A percentile compares a stretch with the other conserved stretches of the same genome.
phyloP scores from a whole-genome alignment of 306 rosid species.

The Parietaria judaica region DNA sequence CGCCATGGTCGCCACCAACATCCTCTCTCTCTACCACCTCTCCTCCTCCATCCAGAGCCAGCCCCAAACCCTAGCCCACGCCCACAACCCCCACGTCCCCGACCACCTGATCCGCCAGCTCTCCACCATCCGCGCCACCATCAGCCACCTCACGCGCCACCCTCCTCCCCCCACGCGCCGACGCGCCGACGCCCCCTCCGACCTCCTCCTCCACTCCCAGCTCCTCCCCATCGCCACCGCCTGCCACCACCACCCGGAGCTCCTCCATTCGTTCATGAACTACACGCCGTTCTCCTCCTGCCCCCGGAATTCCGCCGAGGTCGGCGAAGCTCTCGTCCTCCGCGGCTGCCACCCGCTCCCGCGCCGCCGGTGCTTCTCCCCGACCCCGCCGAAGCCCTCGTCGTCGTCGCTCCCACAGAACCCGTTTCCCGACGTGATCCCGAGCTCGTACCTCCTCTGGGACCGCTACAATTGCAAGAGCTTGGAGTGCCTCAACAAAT shows the following conservation, averaged over 20 bases:
- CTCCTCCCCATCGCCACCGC: slow-evolving; percentile 76
- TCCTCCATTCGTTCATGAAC: slow-evolving; percentile 69
- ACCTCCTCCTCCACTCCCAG: slow-evolving; percentile 67
- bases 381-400: slow-evolving; percentile 53
- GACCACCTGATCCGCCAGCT: slow-evolving; percentile 80
- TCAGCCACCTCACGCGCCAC: slow-evolving; percentile 84
- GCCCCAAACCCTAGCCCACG: slow-evolving; percentile 42
- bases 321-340: slow-evolving; percentile 58
- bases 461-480: slow-evolving; percentile 57
- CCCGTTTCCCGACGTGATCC: slow-evolving; percentile 52
- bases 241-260: slow-evolving; percentile 75
- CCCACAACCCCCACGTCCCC: slow-evolving; percentile 40
- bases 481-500: slow-evolving; percentile 53
- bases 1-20: slow-evolving; percentile 97
- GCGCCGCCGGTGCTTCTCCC: slow-evolving; percentile 83
- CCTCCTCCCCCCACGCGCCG: slow-evolving; percentile 17
- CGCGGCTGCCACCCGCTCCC: slow-evolving; percentile 99
- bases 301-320: slow-evolving; percentile 51
- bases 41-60: slow-evolving; percentile 49
- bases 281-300: slow-evolving; percentile 67
- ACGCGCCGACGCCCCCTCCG: slow-evolving; percentile 36
- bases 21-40: slow-evolving; percentile 85
- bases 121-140: slow-evolving; percentile 92
- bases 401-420: slow-evolving; percentile 35
- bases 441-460: slow-evolving; percentile 58